phyloP scores from a whole-genome alignment of 345 rosid genomes.

The Triadica sebifera region DNA sequence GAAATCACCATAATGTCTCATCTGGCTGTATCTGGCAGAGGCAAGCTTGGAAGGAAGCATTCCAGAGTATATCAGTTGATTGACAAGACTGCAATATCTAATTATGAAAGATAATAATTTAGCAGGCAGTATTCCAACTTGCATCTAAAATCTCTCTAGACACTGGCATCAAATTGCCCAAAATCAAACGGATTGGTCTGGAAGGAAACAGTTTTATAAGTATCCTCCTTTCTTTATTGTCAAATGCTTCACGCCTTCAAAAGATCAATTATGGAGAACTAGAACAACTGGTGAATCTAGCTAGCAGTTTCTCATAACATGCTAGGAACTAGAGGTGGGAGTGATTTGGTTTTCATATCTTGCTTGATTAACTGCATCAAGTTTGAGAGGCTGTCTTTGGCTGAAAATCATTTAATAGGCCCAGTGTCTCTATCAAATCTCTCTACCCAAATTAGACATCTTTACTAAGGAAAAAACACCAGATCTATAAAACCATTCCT shows the following conservation, averaged over 20 bases:
- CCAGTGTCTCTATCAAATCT: constrained; percentile 13
- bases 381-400: neutral
- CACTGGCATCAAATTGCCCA: constrained; percentile 19
- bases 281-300: constrained; percentile 1
- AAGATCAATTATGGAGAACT: neutral
- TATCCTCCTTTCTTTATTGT: constrained; percentile 8
- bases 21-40: neutral
- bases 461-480: neutral
- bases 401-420: neutral
- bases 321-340: constrained; percentile 12
- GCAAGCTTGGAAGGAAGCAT: neutral
- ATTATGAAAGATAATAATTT: neutral
- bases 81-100: neutral
- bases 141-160: no score
- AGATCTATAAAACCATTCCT: constrained; percentile 23
- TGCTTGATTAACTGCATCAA: constrained; percentile 21
- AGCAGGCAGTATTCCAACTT: constrained; percentile 28
- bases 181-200: neutral
- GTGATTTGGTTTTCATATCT: constrained; percentile 22
- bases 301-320: neutral
- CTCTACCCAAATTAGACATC: neutral
- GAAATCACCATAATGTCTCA: neutral
- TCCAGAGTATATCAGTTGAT: neutral
- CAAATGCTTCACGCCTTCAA: constrained; percentile 13
- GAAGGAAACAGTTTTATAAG: neutral